Percentiles rank a stretch among this genome's conserved stretches.
These are phyloP conservation scores for Mycena sp. DNA, from an alignment of 1,284 basidiomycete species.

Conservation along the genomic window DNA sequence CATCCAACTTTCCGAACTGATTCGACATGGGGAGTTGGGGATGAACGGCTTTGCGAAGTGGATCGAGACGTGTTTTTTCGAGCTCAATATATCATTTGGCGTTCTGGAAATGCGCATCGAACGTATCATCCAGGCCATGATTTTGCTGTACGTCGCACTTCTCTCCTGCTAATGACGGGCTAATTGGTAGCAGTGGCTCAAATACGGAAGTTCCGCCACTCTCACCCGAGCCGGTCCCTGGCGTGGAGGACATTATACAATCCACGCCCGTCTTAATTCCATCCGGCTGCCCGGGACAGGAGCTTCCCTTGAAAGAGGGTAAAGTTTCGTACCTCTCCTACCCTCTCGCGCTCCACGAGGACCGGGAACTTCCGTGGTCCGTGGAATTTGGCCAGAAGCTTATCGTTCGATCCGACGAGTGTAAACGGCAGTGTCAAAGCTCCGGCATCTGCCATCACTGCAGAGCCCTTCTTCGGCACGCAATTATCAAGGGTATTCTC, in stretches of 20 bases:
- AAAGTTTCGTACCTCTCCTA: not conserved
- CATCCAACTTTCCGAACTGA: not conserved
- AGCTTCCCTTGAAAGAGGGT: no score
- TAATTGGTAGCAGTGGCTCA: not conserved
- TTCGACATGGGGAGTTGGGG: constrained; percentile 5
- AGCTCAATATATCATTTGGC: not conserved
- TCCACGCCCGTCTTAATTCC: no score
- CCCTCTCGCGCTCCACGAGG: not conserved
- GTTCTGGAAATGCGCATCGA: not conserved
- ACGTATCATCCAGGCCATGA: constrained; percentile 1
- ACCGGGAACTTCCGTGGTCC: not conserved
- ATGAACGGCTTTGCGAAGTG: not conserved
- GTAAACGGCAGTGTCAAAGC: not conserved
- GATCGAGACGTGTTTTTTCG: not conserved
- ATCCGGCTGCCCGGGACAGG: no score
- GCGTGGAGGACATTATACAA: no score
- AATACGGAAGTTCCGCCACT: no score
- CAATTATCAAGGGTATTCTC: not conserved
- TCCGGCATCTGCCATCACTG: not conserved
- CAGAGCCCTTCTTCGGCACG: not conserved
- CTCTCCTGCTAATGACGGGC: not conserved
- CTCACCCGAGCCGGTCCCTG: no score
- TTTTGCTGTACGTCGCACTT: not conserved
- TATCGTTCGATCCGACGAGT: not conserved
- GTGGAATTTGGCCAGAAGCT: not conserved